Conservation (phyloP, 176 grass and related monocot genomes). For the Oryza brachyantha region DNA sequence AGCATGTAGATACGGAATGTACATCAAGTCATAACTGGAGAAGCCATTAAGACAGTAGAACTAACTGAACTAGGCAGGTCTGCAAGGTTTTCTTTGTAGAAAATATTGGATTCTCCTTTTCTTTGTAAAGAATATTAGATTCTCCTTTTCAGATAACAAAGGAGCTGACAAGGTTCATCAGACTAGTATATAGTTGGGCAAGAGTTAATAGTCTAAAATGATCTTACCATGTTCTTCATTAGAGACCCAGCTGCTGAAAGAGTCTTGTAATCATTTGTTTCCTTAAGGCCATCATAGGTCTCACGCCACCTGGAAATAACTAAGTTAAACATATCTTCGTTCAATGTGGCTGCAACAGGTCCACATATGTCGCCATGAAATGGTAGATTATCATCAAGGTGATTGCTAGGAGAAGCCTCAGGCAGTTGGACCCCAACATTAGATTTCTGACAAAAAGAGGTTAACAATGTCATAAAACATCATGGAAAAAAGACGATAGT, state of each 20-base stretch:
- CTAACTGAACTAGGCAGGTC: constrained; percentile 4
- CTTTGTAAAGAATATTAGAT: no score
- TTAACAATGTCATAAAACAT: constrained; percentile 13
- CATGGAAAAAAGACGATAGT: constrained; percentile 10
- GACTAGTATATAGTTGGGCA: not conserved
- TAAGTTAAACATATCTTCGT: constrained; percentile 90
- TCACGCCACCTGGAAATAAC: constrained; percentile 85
- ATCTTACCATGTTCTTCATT: constrained; percentile 84
- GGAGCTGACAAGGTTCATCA: constrained; percentile 5
- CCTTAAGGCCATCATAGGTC: constrained; percentile 71
- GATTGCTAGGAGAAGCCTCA: constrained; percentile 50
- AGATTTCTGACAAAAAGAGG: constrained; percentile 58
- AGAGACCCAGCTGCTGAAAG: constrained; percentile 78
- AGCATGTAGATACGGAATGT: constrained; percentile 6
- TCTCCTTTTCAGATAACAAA: constrained; percentile 3
- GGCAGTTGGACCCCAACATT: constrained; percentile 22
- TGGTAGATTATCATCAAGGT: constrained; percentile 25
- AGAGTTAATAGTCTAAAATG: not conserved
- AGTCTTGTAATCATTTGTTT: constrained; percentile 81
- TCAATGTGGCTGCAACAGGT: constrained; percentile 84
- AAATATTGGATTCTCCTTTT: not conserved
- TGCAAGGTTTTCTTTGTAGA: not conserved
- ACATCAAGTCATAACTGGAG: not conserved
- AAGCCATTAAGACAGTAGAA: not conserved
- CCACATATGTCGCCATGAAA: constrained; percentile 81